phyloP scores from a whole-genome alignment of 2,329 filamentous ascomycete species.

The Botrytis paeoniae region DNA sequence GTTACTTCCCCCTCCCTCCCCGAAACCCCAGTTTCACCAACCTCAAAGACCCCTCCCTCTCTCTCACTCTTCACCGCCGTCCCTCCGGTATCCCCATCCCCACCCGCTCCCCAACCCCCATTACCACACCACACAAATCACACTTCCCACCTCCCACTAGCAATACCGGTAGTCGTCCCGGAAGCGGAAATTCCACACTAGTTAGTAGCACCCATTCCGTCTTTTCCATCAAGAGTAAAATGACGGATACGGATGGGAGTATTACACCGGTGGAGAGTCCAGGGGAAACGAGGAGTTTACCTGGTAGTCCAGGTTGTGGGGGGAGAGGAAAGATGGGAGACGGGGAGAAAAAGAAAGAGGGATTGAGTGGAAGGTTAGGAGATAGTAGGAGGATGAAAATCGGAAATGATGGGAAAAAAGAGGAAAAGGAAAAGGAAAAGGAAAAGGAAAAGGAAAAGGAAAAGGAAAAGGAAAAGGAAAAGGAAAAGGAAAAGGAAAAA shows the following conservation, averaged over 20 bases:
- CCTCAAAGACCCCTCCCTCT: background rate
- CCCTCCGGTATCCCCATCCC: constrained; percentile 18
- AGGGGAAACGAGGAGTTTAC: constrained; percentile 22
- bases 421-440: background rate
- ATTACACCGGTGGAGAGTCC: constrained; percentile 24
- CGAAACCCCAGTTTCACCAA: constrained; percentile 19
- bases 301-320: constrained; percentile 22
- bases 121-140: constrained; percentile 15
- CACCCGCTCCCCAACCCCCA: constrained; percentile 24
- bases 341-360: background rate
- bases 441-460: background rate
- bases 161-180: constrained; percentile 14
- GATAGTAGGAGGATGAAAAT: background rate
- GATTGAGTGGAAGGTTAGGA: background rate
- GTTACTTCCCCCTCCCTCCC: background rate
- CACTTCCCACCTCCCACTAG: background rate
- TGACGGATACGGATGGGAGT: constrained; percentile 25
- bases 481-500: background rate
- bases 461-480: background rate
- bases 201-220: constrained; percentile 26
- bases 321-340: background rate
- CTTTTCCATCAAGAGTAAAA: constrained; percentile 24
- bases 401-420: background rate
- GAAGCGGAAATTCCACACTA: constrained; percentile 26
- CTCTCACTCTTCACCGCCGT: background rate